Conservation (phyloP, 2,329 filamentous ascomycete species). For the Plenodomus biglobosus region DNA sequence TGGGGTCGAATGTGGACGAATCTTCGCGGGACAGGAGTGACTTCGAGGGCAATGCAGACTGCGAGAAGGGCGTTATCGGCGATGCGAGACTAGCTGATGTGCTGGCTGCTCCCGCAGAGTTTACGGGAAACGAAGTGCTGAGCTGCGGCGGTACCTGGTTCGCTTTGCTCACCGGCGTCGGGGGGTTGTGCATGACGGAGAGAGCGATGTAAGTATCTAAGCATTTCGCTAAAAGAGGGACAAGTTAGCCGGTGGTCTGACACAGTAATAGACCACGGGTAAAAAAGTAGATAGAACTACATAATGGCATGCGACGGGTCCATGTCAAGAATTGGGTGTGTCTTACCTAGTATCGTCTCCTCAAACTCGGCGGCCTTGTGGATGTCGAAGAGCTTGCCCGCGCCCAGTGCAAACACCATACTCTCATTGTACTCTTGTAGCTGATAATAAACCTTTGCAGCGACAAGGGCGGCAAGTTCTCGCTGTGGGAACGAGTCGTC, state of each 20-base stretch:
- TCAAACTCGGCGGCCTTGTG: constrained; percentile 92
- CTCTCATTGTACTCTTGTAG: constrained; percentile 98
- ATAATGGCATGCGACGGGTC: not conserved
- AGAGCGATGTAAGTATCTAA: constrained; percentile 95
- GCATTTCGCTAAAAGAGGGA: constrained; percentile 68
- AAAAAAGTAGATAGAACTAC: not conserved
- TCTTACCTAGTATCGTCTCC: constrained; percentile 88
- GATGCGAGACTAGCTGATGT: constrained; percentile 72
- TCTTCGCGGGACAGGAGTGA: constrained; percentile 84
- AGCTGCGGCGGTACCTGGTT: constrained; percentile 65
- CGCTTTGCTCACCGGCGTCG: constrained; percentile 52
- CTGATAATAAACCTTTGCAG: constrained; percentile 98
- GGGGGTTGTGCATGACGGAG: constrained; percentile 61
- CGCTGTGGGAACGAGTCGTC: constrained; percentile 93
- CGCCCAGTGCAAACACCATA: constrained; percentile 95
- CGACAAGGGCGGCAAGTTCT: constrained; percentile 88
- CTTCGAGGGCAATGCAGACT: constrained; percentile 89
- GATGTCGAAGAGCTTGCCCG: constrained; percentile 92
- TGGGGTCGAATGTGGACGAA: constrained; percentile 63
- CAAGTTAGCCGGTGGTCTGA: constrained; percentile 14
- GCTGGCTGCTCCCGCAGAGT: constrained; percentile 64
- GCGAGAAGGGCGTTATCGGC: constrained; percentile 92
- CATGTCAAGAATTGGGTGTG: not conserved
- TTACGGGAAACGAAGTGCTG: constrained; percentile 74
- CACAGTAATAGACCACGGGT: not conserved